These are phyloP conservation scores for Nemania bipapillata DNA, from an alignment of 2,329 filamentous ascomycete species.

Conservation along the genomic window DNA sequence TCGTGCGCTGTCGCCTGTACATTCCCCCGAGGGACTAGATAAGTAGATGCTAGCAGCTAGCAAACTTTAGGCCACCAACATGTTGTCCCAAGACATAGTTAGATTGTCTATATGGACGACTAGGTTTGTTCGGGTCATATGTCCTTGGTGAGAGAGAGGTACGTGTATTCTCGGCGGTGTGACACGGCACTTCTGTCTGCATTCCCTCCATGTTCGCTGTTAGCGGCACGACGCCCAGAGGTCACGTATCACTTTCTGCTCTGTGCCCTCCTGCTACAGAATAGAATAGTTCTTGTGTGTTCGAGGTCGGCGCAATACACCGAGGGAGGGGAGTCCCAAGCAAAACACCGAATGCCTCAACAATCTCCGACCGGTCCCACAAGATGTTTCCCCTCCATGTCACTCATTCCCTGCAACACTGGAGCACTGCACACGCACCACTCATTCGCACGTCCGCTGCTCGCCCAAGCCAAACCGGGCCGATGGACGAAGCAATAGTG, in stretches of 20 bases:
- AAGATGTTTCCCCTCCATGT: too few relatives aligned
- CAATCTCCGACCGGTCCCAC: too few relatives aligned
- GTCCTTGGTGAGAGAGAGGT: neutral
- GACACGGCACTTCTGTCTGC: neutral
- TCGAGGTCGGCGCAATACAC: too few relatives aligned
- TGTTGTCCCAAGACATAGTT: neutral
- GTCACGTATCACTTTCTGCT: too few relatives aligned
- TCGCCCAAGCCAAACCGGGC: neutral
- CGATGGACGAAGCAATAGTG: slow-evolving; percentile 1
- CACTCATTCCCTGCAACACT: too few relatives aligned
- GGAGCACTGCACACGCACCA: too few relatives aligned
- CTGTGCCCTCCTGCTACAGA: too few relatives aligned
- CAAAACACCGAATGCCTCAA: too few relatives aligned
- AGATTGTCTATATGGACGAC: neutral
- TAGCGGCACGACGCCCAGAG: too few relatives aligned
- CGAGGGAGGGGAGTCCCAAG: too few relatives aligned
- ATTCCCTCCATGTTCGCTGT: neutral
- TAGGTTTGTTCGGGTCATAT: neutral
- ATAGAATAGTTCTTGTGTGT: too few relatives aligned
- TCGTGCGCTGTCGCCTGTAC: neutral
- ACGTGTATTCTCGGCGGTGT: neutral
- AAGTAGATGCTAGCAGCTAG: neutral
- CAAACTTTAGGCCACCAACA: neutral
- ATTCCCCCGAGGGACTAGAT: neutral
- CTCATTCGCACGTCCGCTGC: neutral